Base-by-base conservation (phyloP, 192 early-diverging fungal genomes). In the Oehlia diaphana region DNA sequence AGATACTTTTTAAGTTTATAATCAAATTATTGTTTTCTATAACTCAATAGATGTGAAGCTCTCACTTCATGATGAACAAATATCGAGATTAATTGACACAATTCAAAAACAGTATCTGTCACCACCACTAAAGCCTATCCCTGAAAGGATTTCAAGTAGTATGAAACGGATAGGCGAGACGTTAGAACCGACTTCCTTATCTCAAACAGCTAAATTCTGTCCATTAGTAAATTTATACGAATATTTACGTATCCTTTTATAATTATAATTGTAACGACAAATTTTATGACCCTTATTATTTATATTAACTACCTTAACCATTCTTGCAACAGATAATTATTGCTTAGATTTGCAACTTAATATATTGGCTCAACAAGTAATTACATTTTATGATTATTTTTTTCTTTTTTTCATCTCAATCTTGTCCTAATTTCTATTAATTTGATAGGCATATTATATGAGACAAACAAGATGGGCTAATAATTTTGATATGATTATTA, bases 171-270 rank as follows among this genome's bases (percentile, higher is more conserved):
- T 39, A 47, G 12, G 5, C 26, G 23, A 72, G 26, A 12, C 21
- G 19, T 31, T 21, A n/a, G 62, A 76, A 3, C 5, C 21, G 33
- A 14, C 73, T 13, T 12, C 35, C 4, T 64, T 50, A 58, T 4
- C 12, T 9, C 44, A 58, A 3, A 9, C 47, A 39, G 61, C 74
- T 26, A 76, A 63, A 64, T 26, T n/a, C 9, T 33, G 63, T 23
- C 74, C 74, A 10, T 49, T 76, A n/a, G 31, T 76, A 8, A 35
- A 76, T 42, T 76, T 76, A 39, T 76, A 76, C 44, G 74, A 76
- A 42, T 76, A 39, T 76, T 47, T 76, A 64, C 74, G 39, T 63
- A 64, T 28, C 21, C 39, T 76, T 31, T 58, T 58, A 19, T 4
- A 21, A 58, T 58, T 58, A 19, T 4, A 21, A 58, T 58, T 58